Base-by-base conservation (phyloP, 225 moss, liverwort and hornwort genomes). In the Sphagnum tenellum region DNA sequence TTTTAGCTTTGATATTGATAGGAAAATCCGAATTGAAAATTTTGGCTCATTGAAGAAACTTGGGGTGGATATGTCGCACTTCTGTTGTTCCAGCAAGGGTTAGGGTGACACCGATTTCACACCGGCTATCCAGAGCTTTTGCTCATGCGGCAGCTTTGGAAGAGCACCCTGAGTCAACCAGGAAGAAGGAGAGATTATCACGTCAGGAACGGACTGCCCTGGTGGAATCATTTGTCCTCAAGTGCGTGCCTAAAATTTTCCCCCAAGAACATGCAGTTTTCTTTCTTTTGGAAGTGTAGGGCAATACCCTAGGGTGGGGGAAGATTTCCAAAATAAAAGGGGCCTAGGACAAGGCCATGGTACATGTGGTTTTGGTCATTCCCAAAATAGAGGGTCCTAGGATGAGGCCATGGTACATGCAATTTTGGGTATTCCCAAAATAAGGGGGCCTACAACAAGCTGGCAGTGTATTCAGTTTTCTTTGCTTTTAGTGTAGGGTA, bases 171-270 rank as follows among this genome's bases (percentile, higher is more conserved):
- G 55, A 66, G 10, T 58, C 73, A 7, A 64, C 75, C 44, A 70
- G 61, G 71, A 86, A 75, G 79, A 82, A 71, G 68, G 82, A 78
- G 73, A 82, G 86, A 65, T 70, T 86, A 77, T 86, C 86, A 60
- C 75, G 86, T 50, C 73, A 77, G 72, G 80, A 86, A 59, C 73
- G 86, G 74, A 72, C 80, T 65, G 80, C 76, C 63, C 46, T 86
- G 53, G 83, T 86, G 68, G 80, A 83, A 70, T 83, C 86, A 47
- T 86, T 74, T 70, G 83, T 86, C 50, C 54, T 67, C 44, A 82
- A 78, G 84, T 85, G 71, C 61, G 84, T 85, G 45, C 52, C 52
- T 52, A 29, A 0, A 29, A 29, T 29, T 29, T 29, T 29, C 29
- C 29, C 29, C 29, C 29, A 29, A 29, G 29, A 29, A 29, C 29